phyloP scores from a whole-genome alignment of 1,284 basidiomycete genomes.

The Pseudozyma thailandica region DNA sequence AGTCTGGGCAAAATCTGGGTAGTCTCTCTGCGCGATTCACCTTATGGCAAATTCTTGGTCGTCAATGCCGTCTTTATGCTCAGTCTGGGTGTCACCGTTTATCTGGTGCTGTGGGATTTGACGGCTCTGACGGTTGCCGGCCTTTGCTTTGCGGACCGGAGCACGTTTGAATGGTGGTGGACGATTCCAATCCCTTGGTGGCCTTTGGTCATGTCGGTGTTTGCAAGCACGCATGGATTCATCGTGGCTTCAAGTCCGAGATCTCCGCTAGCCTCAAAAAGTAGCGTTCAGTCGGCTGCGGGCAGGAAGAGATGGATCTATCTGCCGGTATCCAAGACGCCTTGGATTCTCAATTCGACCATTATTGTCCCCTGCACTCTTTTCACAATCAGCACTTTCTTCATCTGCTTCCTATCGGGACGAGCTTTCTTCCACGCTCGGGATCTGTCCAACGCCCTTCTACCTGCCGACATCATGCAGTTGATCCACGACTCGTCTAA shows the following conservation, averaged over 20 bases:
- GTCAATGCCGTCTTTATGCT: conserved; percentile 11
- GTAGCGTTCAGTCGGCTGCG: too few relatives aligned
- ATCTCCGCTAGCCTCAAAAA: conserved; percentile 10
- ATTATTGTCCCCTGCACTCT: conserved; percentile 8
- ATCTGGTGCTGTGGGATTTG: conserved; percentile 7
- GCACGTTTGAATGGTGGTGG: conserved; percentile 15
- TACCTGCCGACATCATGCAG: conserved; percentile 1
- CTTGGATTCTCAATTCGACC: conserved; percentile 3
- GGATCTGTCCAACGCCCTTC: background rate
- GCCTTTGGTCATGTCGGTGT: conserved; percentile 8
- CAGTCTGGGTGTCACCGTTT: background rate
- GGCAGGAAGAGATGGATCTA: conserved; percentile 16
- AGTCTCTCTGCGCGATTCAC: background rate
- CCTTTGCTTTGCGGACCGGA: background rate
- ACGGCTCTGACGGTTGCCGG: background rate
- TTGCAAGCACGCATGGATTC: conserved; percentile 14
- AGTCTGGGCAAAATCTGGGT: conserved; percentile 14
- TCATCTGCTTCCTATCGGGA: background rate
- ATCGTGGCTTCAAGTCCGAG: conserved; percentile 13
- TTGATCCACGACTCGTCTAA: too few relatives aligned
- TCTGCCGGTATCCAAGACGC: background rate
- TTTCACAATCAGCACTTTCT: conserved; percentile 1
- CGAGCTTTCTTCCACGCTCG: conserved; percentile 6
- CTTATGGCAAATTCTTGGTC: conserved; percentile 7
- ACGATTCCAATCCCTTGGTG: conserved; percentile 9